Conservation (phyloP, 2,329 filamentous ascomycete genomes). For the Aureobasidium subglaciale region DNA sequence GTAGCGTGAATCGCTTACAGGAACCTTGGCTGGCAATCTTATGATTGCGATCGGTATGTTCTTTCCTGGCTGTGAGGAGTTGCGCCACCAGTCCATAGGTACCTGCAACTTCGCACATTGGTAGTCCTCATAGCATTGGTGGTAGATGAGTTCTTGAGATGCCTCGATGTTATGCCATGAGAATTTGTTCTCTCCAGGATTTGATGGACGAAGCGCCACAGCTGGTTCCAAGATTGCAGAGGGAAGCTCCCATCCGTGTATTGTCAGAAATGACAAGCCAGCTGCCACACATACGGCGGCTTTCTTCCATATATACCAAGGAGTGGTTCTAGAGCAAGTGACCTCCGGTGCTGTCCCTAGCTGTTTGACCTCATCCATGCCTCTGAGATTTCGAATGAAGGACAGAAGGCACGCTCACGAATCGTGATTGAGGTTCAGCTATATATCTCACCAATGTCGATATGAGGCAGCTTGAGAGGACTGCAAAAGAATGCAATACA, state of each 20-base stretch:
- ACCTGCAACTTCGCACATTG: conserved; percentile 43
- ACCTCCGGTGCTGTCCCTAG: neutral
- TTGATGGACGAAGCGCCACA: neutral
- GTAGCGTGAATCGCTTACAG: conserved; percentile 36
- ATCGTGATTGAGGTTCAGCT: too few species aligned
- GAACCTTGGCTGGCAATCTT: conserved; percentile 38
- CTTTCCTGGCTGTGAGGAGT: conserved; percentile 24
- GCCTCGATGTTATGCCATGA: neutral
- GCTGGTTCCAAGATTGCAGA: neutral
- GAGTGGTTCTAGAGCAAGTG: neutral
- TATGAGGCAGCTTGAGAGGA: too few species aligned
- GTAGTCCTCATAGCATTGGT: conserved; percentile 37
- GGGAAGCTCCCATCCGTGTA: neutral
- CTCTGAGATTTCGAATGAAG: too few species aligned
- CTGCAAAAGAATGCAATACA: too few species aligned
- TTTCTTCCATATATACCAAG: neutral
- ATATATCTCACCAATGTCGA: too few species aligned
- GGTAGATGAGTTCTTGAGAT: conserved; percentile 15
- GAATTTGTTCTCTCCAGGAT: neutral
- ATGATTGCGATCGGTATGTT: conserved; percentile 39
- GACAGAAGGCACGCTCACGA: too few species aligned
- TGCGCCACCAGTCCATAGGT: conserved; percentile 38
- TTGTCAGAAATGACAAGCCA: neutral
- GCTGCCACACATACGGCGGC: neutral
- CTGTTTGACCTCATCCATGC: neutral